Evolutionary conservation across 2,329 filamentous ascomycete species (phyloP), one percentile per base, ranked within the genome.

Genomic region (Beauveria rudraprayagi): DNA sequence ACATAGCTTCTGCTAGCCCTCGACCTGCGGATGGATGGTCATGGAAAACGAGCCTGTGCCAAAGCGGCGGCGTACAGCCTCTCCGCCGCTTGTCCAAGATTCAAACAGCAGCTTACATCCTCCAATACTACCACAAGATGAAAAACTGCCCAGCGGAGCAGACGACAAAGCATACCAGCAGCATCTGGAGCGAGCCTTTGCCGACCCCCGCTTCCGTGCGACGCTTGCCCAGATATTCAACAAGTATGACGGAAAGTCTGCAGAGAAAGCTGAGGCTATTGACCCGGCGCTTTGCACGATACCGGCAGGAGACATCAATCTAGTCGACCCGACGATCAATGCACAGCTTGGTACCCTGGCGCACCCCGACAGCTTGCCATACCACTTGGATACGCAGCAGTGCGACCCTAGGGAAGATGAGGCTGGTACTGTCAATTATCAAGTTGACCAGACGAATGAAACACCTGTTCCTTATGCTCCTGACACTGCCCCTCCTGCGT

Each of bases 201-300:
- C 91, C 61, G 86, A 90, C 64, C 77, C 80, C 64, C 86, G 85
- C 62, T 82, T 96, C 46, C 93, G 94, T 71, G 87, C 85, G n/a
- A 86, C 86, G 5, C 94, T 96, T 71, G 92, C 96, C 70, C 79
- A 84, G 61, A 96, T 97, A 60, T 96, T 96, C 70, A 84, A 88
- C 63, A 97, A 96, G 72, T 97, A 96, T 71, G 86, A 82, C 58
- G 86, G 81, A 65, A 89, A 97, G 46, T 16, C 53, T 10, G 44
- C 30, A 14, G 40, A 22, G 16, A 8, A 24, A 30, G 37, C 43
- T n/a, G 60, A 61, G 22, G 22, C 37, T 34, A 50, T 46, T 24
- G 53, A 51, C 30, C 53, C 53, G n/a, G 10, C 26, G 6, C 53
- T 56, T 14, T 50, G 44, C 14, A 37, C 14, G 19, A 44, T 40